These are phyloP conservation scores for Pisolithus marmoratus DNA, from an alignment of 768 basidiomycete species.

Conservation along the genomic window DNA sequence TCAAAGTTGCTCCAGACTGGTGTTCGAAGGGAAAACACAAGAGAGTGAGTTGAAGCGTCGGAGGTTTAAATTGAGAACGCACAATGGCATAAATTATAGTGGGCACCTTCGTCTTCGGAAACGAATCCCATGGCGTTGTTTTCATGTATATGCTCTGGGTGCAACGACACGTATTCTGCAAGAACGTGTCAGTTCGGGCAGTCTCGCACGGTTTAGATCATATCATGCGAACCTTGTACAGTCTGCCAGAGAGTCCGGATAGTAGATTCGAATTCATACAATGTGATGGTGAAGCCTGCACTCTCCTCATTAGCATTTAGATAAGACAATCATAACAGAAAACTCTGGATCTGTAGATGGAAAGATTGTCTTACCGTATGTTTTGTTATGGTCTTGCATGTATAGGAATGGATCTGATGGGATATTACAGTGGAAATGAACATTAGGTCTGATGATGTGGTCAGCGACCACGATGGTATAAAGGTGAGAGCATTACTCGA, in stretches of 20 bases:
- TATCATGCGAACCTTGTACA: conserved; percentile 43
- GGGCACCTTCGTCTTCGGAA: conserved; percentile 57
- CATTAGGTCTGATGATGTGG: conserved; percentile 34
- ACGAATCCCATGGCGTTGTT: conserved; percentile 57
- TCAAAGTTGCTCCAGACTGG: conserved; percentile 94
- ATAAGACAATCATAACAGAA: no score
- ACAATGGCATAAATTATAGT: conserved; percentile 66
- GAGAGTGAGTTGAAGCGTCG: not conserved
- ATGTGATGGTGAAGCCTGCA: conserved; percentile 55
- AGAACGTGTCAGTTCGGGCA: not conserved
- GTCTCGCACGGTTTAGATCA: conserved; percentile 23
- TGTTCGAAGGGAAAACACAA: not conserved
- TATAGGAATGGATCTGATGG: conserved; percentile 46
- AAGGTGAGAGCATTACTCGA: conserved; percentile 23
- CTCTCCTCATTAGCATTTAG: not conserved
- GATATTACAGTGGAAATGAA: conserved; percentile 51
- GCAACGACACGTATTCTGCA: conserved; percentile 16
- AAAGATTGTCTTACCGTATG: conserved; percentile 36
- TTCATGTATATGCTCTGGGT: conserved; percentile 48
- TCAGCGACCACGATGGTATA: conserved; percentile 17
- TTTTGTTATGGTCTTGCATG: conserved; percentile 50
- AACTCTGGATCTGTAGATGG: not conserved
- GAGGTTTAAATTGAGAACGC: conserved; percentile 13
- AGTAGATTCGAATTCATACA: conserved; percentile 58
- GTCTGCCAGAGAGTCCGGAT: conserved; percentile 60